phyloP scores from a whole-genome alignment of 148 eudicot species.

The Diospyros kaki region DNA sequence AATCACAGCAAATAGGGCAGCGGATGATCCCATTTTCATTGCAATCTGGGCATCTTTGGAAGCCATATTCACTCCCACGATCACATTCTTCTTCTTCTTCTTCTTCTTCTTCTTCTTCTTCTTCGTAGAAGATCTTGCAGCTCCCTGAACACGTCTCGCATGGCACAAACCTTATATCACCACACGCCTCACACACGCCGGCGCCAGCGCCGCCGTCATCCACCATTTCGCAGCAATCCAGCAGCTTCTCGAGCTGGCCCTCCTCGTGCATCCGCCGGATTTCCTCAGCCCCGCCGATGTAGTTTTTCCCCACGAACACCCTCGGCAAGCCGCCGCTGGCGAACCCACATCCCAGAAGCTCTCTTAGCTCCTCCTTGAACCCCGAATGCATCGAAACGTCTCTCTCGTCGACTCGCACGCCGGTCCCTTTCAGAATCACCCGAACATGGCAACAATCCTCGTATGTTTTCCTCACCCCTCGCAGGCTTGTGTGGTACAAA shows the following conservation, averaged over 20 bases:
- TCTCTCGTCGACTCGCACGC: conserved; percentile 73
- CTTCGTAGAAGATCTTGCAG: conserved; percentile 74
- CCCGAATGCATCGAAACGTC: conserved; percentile 94
- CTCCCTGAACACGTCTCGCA: conserved; percentile 94
- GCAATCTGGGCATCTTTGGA: conserved; percentile 87
- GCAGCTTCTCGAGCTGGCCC: conserved; percentile 56
- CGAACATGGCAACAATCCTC: conserved; percentile 86
- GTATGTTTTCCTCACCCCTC: conserved; percentile 90
- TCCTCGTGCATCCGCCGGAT: conserved; percentile 67
- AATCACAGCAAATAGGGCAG: conserved; percentile 82
- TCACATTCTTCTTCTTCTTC: no score
- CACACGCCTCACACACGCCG: conserved; percentile 73
- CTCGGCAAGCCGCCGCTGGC: conserved; percentile 58
- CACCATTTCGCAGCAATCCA: conserved; percentile 46
- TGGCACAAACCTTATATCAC: conserved; percentile 81
- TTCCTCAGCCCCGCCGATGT: conserved; percentile 77
- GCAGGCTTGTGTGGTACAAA: conserved; percentile 76
- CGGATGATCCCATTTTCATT: conserved; percentile 91
- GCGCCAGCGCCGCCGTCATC: conserved; percentile 23
- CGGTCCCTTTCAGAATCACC: conserved; percentile 54
- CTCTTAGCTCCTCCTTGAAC: conserved; percentile 74
- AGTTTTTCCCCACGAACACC: conserved; percentile 58
- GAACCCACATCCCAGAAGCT: conserved; percentile 38
- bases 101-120: conserved; percentile 42
- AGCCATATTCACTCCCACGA: conserved; percentile 52